phyloP scores from a whole-genome alignment of 2,329 filamentous ascomycete genomes.

The Penicillium sp. region DNA sequence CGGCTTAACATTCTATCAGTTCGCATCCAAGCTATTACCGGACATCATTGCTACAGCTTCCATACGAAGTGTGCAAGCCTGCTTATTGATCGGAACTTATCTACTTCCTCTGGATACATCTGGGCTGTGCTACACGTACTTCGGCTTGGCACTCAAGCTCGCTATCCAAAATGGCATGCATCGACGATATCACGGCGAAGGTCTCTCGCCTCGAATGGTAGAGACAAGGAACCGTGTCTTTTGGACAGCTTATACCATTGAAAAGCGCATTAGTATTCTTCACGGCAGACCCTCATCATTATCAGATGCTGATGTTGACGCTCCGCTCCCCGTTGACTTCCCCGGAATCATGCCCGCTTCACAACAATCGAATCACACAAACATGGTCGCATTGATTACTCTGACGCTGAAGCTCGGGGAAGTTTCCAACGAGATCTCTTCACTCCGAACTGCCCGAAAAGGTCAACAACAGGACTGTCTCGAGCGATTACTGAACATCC shows the following conservation, averaged over 20 bases:
- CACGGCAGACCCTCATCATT: slow-evolving; percentile 58
- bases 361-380: slow-evolving; percentile 45
- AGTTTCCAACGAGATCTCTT: slow-evolving; percentile 42
- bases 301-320: slow-evolving; percentile 53
- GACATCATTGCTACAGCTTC: slow-evolving; percentile 58
- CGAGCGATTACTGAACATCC: slow-evolving; percentile 38
- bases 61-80: slow-evolving; percentile 58
- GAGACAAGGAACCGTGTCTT: slow-evolving; percentile 57
- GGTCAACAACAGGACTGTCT: slow-evolving; percentile 42
- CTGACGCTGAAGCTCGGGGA: slow-evolving; percentile 44
- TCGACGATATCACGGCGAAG: slow-evolving; percentile 50
- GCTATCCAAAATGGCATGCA: slow-evolving; percentile 63
- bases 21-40: slow-evolving; percentile 54
- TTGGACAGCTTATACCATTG: slow-evolving; percentile 58
- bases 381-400: slow-evolving; percentile 50
- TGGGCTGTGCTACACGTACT: slow-evolving; percentile 57
- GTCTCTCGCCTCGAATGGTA: slow-evolving; percentile 48
- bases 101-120: slow-evolving; percentile 56
- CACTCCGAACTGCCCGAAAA: slow-evolving; percentile 39
- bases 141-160: slow-evolving; percentile 56
- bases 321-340: slow-evolving; percentile 51
- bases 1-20: slow-evolving; percentile 57
- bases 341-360: slow-evolving; percentile 44
- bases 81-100: slow-evolving; percentile 57
- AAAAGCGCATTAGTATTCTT: slow-evolving; percentile 58